Percentiles rank a stretch among this genome's conserved stretches.
phyloP scores from a whole-genome alignment of 805 yeast species.

The Zygosaccharomyces gambellarensis region DNA sequence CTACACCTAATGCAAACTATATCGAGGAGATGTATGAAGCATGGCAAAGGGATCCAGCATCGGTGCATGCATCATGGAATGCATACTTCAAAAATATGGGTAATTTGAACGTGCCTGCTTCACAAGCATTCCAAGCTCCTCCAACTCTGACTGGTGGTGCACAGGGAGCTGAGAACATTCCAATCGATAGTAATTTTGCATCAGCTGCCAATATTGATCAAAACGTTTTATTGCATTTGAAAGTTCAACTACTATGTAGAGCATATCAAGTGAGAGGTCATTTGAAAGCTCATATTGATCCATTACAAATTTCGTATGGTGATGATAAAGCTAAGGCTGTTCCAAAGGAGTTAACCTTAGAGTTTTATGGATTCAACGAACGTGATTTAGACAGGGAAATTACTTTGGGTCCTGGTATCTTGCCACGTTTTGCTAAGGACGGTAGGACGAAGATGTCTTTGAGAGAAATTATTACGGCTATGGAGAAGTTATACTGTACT shows the following conservation, averaged over 20 bases:
- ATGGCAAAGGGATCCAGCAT: constrained; percentile 83
- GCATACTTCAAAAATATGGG: constrained; percentile 92
- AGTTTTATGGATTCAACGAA: constrained; percentile 86
- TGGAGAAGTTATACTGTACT: constrained; percentile 83
- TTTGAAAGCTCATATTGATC: constrained; percentile 90
- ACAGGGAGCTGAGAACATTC: constrained; percentile 62
- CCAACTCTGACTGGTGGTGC: constrained; percentile 84
- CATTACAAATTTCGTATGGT: constrained; percentile 86
- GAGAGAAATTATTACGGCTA: constrained; percentile 67
- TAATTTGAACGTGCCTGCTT: constrained; percentile 59
- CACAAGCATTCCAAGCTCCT: constrained; percentile 82
- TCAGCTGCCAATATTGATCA: constrained; percentile 45
- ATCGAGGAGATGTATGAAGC: constrained; percentile 97
- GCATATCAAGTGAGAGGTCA: constrained; percentile 99
- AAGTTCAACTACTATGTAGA: constrained; percentile 92
- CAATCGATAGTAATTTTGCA: constrained; percentile 32
- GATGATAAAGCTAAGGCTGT: constrained; percentile 47
- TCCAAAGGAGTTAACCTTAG: constrained; percentile 87
- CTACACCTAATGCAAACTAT: constrained; percentile 80
- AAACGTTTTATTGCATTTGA: constrained; percentile 81
- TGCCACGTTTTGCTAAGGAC: constrained; percentile 78
- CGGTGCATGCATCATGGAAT: constrained; percentile 96
- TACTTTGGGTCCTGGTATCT: constrained; percentile 94
- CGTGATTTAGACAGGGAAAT: constrained; percentile 78
- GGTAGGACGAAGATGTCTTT: constrained; percentile 61